phyloP scores from a whole-genome alignment of 2,329 filamentous ascomycete genomes.

The Sporothrix brunneoviolacea region DNA sequence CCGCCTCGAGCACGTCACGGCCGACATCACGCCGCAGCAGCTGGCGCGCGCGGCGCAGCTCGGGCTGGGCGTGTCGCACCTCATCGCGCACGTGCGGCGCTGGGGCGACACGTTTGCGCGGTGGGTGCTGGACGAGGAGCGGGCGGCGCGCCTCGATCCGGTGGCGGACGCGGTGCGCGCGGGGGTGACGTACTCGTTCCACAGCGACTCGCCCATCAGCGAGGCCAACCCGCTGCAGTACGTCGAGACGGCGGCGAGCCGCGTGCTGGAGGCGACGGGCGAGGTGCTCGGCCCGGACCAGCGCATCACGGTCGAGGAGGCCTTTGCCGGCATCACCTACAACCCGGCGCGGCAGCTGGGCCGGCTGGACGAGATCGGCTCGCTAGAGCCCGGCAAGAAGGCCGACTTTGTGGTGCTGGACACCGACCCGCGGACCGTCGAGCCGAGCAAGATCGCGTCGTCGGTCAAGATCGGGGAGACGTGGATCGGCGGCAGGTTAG shows the following conservation, averaged over 20 bases:
- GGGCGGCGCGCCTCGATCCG: constrained; percentile 10
- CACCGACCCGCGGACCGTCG: constrained; percentile 8
- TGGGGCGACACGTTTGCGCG: constrained; percentile 14
- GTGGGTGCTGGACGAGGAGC: constrained; percentile 8
- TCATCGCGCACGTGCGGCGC: constrained; percentile 15
- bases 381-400: constrained; percentile 14
- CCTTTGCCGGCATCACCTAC: constrained; percentile 13
- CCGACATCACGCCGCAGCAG: constrained; percentile 12
- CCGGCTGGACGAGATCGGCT: constrained; percentile 11
- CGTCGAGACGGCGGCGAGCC: constrained; percentile 14
- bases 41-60: constrained; percentile 12
- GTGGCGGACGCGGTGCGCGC: constrained; percentile 12
- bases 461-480: constrained; percentile 11
- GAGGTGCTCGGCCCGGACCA: constrained; percentile 11
- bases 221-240: constrained; percentile 14
- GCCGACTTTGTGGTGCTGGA: constrained; percentile 15
- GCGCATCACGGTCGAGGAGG: constrained; percentile 12
- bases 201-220: constrained; percentile 19
- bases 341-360: constrained; percentile 14
- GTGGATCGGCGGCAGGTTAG: constrained; percentile 8
- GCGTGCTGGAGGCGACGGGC: constrained; percentile 11
- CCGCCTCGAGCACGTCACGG: constrained; percentile 16
- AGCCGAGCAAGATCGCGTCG: background rate
- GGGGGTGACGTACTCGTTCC: constrained; percentile 15
- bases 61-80: constrained; percentile 10